These are phyloP conservation scores for Achaetomiella virescens DNA, from an alignment of 495 filamentous ascomycete species.

Conservation along the genomic window DNA sequence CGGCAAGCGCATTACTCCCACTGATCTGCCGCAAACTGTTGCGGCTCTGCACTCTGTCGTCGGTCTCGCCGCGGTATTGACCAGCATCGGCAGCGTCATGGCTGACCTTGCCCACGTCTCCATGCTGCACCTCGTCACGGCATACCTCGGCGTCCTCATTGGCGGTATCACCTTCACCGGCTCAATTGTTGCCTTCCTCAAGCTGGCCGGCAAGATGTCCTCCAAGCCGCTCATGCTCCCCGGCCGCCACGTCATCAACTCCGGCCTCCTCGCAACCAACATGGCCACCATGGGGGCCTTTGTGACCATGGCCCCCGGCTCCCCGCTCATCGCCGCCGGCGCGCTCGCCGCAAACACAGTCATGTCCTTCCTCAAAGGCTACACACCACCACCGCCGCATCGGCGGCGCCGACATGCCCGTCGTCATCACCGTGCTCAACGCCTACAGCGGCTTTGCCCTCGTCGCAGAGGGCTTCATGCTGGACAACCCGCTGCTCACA, in stretches of 20 bases:
- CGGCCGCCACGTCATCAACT: slow-evolving; percentile 65
- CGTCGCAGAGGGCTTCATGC: slow-evolving; percentile 79
- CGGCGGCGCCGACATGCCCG: slow-evolving; percentile 81
- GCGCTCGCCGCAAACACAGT: slow-evolving; percentile 66
- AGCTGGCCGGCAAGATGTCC: slow-evolving; percentile 70
- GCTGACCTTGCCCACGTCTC: slow-evolving; percentile 58
- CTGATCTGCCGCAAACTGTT: slow-evolving; percentile 74
- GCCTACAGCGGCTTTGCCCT: slow-evolving; percentile 80
- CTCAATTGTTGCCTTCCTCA: slow-evolving; percentile 74
- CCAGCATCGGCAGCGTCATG: slow-evolving; percentile 75
- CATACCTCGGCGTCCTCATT: slow-evolving; percentile 73
- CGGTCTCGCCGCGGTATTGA: slow-evolving; percentile 72
- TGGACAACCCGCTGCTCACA: slow-evolving; percentile 73
- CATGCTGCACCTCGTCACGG: slow-evolving; percentile 69
- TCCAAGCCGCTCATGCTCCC: slow-evolving; percentile 63
- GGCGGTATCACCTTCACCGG: slow-evolving; percentile 80
- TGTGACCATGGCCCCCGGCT: slow-evolving; percentile 65
- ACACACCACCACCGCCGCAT: slow-evolving; percentile 72
- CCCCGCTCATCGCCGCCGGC: slow-evolving; percentile 64
- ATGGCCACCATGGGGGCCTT: slow-evolving; percentile 74
- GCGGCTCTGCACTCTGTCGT: slow-evolving; percentile 78
- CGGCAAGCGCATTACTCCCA: slow-evolving; percentile 75
- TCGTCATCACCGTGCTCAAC: slow-evolving; percentile 80
- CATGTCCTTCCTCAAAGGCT: slow-evolving; percentile 74
- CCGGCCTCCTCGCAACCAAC: slow-evolving; percentile 62